Conservation (phyloP, 192 early-diverging fungal species). For the Coemansia sp. region DNA sequence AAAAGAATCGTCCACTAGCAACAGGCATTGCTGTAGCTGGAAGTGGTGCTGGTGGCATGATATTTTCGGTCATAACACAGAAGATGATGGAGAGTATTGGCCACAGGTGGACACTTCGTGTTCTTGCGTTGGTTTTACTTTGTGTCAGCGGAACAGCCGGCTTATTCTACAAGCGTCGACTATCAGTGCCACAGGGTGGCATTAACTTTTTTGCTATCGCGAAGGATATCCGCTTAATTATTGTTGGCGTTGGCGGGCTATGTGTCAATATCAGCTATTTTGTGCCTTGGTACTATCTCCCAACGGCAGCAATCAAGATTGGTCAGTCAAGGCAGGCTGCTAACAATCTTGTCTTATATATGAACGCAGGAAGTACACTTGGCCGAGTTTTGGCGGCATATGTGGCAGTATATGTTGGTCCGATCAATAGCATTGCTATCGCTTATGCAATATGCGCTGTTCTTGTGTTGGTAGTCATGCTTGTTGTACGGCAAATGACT, state of each 20-base stretch:
- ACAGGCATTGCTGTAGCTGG: constrained; percentile 74
- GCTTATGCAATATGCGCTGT: constrained; percentile 29
- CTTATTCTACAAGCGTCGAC: constrained; percentile 28
- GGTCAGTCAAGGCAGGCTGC: constrained; percentile 39
- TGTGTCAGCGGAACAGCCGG: constrained; percentile 24
- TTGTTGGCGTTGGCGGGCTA: constrained; percentile 24
- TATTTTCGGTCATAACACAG: constrained; percentile 60
- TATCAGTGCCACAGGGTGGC: constrained; percentile 23
- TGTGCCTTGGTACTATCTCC: constrained; percentile 44
- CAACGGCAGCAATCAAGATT: constrained; percentile 38
- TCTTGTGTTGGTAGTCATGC: constrained; percentile 32
- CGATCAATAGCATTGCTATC: constrained; percentile 38
- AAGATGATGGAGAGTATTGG: constrained; percentile 56
- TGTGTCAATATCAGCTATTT: constrained; percentile 43
- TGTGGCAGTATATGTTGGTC: constrained; percentile 17
- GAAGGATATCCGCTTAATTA: constrained; percentile 21
- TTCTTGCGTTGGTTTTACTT: constrained; percentile 28
- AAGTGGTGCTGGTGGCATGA: constrained; percentile 71
- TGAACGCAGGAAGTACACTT: constrained; percentile 43
- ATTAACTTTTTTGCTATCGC: constrained; percentile 19
- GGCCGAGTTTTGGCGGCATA: constrained; percentile 34
- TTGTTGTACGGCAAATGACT: constrained; percentile 37
- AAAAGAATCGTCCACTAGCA: constrained; percentile 63
- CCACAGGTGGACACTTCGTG: constrained; percentile 36
- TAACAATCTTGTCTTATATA: constrained; percentile 35